These are phyloP conservation scores for Prunus armeniaca DNA, from an alignment of 306 rosid species.

Conservation along the genomic window DNA sequence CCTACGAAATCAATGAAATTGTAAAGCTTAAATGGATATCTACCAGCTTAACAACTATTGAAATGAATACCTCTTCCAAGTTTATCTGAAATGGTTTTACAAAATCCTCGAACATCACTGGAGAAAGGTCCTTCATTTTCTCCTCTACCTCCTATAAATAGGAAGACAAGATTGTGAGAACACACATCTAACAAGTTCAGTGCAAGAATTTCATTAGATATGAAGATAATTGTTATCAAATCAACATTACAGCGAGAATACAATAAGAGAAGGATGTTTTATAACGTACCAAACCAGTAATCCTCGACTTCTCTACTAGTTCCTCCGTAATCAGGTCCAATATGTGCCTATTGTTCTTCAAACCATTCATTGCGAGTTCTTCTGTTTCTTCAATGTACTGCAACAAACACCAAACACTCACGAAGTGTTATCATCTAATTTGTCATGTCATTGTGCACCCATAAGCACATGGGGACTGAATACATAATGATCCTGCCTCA, in stretches of 20 bases:
- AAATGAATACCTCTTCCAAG: slow-evolving; percentile 58
- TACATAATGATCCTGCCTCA: not conserved
- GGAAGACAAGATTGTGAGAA: slow-evolving; percentile 12
- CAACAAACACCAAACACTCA: slow-evolving; percentile 25
- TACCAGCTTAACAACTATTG: not conserved
- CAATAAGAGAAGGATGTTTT: not conserved
- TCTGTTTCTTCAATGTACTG: slow-evolving; percentile 96
- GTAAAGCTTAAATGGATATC: not conserved
- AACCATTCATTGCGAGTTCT: slow-evolving; percentile 80
- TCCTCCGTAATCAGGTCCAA: slow-evolving; percentile 68
- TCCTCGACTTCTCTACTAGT: slow-evolving; percentile 78
- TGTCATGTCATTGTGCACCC: not conserved
- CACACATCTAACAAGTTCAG: slow-evolving; percentile 2
- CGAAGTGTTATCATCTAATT: slow-evolving; percentile 3
- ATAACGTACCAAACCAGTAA: slow-evolving; percentile 80
- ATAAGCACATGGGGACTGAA: not conserved
- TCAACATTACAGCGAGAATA: not conserved
- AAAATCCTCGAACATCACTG: slow-evolving; percentile 86
- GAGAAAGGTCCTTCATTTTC: slow-evolving; percentile 66
- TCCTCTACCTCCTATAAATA: slow-evolving; percentile 73
- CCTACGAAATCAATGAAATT: not conserved
- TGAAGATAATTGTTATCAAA: not conserved
- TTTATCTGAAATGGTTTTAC: slow-evolving; percentile 77
- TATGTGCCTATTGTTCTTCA: slow-evolving; percentile 75
- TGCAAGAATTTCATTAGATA: slow-evolving; percentile 8